Percentiles rank a stretch among this genome's conserved stretches.
These are phyloP conservation scores for Orbilia javanica DNA, from an alignment of 2,329 filamentous ascomycete species.

Conservation along the genomic window DNA sequence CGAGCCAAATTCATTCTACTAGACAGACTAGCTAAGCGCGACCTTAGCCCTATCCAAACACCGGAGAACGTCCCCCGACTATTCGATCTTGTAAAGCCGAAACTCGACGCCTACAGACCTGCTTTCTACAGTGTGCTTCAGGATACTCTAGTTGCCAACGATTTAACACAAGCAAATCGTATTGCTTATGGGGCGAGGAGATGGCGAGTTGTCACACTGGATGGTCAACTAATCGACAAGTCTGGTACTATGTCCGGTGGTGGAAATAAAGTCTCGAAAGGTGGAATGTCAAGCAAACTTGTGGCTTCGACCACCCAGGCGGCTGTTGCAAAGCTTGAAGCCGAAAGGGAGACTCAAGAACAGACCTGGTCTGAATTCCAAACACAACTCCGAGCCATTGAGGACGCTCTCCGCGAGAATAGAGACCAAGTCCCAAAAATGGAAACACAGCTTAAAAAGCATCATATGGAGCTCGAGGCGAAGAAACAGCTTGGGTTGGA, in stretches of 20 bases:
- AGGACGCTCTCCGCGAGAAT: slow-evolving; percentile 78
- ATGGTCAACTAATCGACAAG: slow-evolving; percentile 95
- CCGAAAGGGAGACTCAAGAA: slow-evolving; percentile 86
- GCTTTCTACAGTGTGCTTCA: slow-evolving; percentile 97
- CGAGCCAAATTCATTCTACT: slow-evolving; percentile 97
- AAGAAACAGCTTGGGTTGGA: slow-evolving; percentile 86
- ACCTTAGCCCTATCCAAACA: slow-evolving; percentile 83
- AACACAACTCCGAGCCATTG: slow-evolving; percentile 83
- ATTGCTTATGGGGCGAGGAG: slow-evolving; percentile 94
- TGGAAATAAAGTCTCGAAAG: slow-evolving; percentile 88
- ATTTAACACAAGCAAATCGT: slow-evolving; percentile 94
- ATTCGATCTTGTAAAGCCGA: slow-evolving; percentile 91
- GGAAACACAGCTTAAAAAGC: slow-evolving; percentile 92
- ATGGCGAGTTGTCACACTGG: slow-evolving; percentile 96
- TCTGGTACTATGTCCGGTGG: slow-evolving; percentile 99
- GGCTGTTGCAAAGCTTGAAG: slow-evolving; percentile 86
- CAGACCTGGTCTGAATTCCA: slow-evolving; percentile 86
- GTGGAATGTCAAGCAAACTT: slow-evolving; percentile 96
- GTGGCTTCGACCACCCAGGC: slow-evolving; percentile 88
- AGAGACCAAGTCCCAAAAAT: slow-evolving; percentile 83
- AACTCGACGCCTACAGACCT: slow-evolving; percentile 85
- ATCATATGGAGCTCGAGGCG: slow-evolving; percentile 88
- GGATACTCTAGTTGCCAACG: slow-evolving; percentile 91
- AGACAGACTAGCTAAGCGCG: slow-evolving; percentile 83
- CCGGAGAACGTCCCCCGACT: slow-evolving; percentile 92